Percentiles rank a stretch among this genome's conserved stretches.
phyloP scores from a whole-genome alignment of 345 rosid genomes.

The Ceriops tagal region DNA sequence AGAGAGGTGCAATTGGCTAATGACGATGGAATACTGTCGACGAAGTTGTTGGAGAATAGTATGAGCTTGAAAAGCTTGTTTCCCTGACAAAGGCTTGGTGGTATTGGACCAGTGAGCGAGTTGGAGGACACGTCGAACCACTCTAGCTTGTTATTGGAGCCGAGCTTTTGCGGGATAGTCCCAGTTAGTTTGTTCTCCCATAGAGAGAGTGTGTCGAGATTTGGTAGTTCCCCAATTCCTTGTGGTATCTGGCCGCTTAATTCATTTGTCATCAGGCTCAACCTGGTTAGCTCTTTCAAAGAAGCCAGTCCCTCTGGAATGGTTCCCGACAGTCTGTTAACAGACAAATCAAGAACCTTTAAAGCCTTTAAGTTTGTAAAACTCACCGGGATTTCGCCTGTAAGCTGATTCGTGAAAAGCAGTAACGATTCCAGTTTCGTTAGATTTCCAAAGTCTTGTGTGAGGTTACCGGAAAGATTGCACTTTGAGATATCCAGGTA shows the following conservation, averaged over 20 bases:
- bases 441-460: conserved; percentile 56
- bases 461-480: conserved; percentile 63
- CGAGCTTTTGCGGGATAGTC: conserved; percentile 64
- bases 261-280: conserved; percentile 59
- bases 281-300: conserved; percentile 47
- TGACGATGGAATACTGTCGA: conserved; percentile 44
- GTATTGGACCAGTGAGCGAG: conserved; percentile 68
- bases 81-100: conserved; percentile 67
- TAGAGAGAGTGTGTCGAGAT: conserved; percentile 47
- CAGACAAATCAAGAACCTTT: conserved; percentile 59
- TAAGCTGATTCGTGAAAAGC: conserved; percentile 54
- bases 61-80: conserved; percentile 70
- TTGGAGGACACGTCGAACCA: conserved; percentile 73
- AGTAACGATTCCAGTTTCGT: conserved; percentile 49
- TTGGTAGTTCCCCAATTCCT: conserved; percentile 57
- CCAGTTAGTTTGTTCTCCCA: conserved; percentile 81
- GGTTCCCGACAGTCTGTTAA: conserved; percentile 60
- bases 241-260: conserved; percentile 63
- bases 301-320: conserved; percentile 55
- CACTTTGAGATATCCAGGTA: conserved; percentile 65
- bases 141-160: conserved; percentile 56
- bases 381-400: conserved; percentile 66
- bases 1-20: conserved; percentile 59
- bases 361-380: conserved; percentile 47
- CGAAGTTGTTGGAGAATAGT: conserved; percentile 74